These are phyloP conservation scores for Aspergillus pseudoviridinutans DNA, from an alignment of 2,329 filamentous ascomycete genomes.

Conservation along the genomic window DNA sequence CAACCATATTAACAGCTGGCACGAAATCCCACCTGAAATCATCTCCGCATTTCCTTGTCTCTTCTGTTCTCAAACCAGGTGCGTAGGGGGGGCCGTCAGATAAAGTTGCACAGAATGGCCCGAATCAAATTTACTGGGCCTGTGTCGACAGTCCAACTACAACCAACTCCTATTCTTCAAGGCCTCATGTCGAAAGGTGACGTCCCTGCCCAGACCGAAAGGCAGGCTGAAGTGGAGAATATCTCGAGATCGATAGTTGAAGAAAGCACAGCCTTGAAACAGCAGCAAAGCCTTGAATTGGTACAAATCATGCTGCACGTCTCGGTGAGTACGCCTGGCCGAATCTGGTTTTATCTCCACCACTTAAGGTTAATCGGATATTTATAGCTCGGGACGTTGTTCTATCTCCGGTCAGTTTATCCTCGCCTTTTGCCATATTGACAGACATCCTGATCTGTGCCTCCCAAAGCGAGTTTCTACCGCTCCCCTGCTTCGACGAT, in stretches of 20 bases:
- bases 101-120: constrained; percentile 14
- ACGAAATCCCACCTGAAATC: not conserved
- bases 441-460: constrained; percentile 11
- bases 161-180: constrained; percentile 9
- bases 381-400: constrained; percentile 31
- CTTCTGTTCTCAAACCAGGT: not conserved
- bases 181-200: constrained; percentile 4
- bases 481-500: constrained; percentile 33
- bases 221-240: constrained; percentile 10
- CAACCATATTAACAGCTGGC: not conserved
- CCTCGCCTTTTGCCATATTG: not conserved
- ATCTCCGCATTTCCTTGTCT: not conserved
- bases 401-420: constrained; percentile 30
- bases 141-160: constrained; percentile 14
- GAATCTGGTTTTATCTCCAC: constrained; percentile 2
- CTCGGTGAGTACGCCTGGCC: constrained; percentile 32
- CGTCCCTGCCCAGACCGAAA: constrained; percentile 9
- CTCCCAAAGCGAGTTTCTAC: constrained; percentile 28
- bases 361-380: not conserved
- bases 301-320: constrained; percentile 48
- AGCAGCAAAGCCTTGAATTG: constrained; percentile 45
- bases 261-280: constrained; percentile 23
- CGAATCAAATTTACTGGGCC: constrained; percentile 23
- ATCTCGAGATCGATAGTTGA: constrained; percentile 5
- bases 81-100: not conserved